Base-by-base conservation (phyloP, 2,329 filamentous ascomycete genomes). In the Phoma herbarum region DNA sequence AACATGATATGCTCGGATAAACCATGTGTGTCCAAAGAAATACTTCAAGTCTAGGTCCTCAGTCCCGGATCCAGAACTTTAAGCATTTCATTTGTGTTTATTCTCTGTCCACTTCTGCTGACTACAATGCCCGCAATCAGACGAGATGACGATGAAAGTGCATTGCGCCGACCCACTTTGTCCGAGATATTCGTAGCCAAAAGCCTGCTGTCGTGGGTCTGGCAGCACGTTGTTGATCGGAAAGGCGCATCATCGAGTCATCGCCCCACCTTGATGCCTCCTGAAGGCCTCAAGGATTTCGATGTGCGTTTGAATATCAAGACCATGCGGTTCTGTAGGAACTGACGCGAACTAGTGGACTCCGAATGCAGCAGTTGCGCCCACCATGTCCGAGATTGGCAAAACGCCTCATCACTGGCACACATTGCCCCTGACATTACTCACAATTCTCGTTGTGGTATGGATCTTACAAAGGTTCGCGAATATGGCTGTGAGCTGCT, bases 181-280 rank as follows among this genome's bases (percentile, higher is more conserved):
- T 46, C 47, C 3, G 46, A 37, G 10, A 12, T 31, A 2, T n/a
- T 26, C 3, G 29, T 51, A 3, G 14, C 22, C 0, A 39, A 51
- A 20, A 46, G 23, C 26, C 18, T 57, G 29, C 16, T 42, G 16
- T 46, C 23, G 33, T 46, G 53, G 25, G 20, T 50, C 14, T 46
- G 53, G 25, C 41, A 46, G 7, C 4, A 12, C 20, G 8, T 37
- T 5, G 1, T 23, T 11, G 16, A 11, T n/a, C 23, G 2, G 1
- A 28, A 11, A n/a, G 22, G 18, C 10, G 11, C 23, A 4, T 4
- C 10, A 23, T 6, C 12, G 8, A 23, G 35, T 23, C 26, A 23
- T 1, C 12, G 39, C 22, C 31, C 18, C 31, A n/a, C 45, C 10
- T 11, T 45, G 31, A 39, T 33, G 29, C 23, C 41, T 20, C 31